phyloP scores from a whole-genome alignment of 2,329 filamentous ascomycete genomes.

The Beauveria sp. region DNA sequence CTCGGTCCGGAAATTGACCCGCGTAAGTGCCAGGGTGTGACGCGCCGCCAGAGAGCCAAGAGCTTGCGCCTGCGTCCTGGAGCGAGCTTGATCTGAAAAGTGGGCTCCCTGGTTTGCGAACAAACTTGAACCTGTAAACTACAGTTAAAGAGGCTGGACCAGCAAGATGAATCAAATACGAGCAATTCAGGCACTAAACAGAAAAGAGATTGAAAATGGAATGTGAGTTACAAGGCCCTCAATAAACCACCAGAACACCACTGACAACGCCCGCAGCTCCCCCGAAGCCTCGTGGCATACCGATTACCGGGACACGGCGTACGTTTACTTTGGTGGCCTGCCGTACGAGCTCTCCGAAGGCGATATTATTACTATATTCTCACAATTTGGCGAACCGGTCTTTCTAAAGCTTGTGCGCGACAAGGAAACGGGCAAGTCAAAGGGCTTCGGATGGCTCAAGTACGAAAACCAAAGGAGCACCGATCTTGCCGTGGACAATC shows the following conservation, averaged over 20 bases:
- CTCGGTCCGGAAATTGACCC: slow-evolving; percentile 31
- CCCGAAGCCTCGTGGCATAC: slow-evolving; percentile 91
- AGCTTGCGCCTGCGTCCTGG: slow-evolving; percentile 7
- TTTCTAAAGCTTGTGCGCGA: slow-evolving; percentile 89
- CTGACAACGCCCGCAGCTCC: slow-evolving; percentile 40
- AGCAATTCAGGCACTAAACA: slow-evolving; percentile 86
- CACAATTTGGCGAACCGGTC: slow-evolving; percentile 90
- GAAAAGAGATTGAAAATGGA: slow-evolving; percentile 85
- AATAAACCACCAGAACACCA: not conserved
- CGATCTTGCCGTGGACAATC: slow-evolving; percentile 91
- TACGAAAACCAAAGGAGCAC: slow-evolving; percentile 97
- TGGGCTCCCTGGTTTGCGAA: not conserved
- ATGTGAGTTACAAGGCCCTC: slow-evolving; percentile 44
- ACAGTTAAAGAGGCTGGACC: not conserved
- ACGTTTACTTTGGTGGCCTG: slow-evolving; percentile 90
- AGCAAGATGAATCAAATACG: slow-evolving; percentile 83
- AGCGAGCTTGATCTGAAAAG: slow-evolving; percentile 15
- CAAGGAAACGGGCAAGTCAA: slow-evolving; percentile 91
- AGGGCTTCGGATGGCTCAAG: slow-evolving; percentile 92
- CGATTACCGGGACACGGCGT: slow-evolving; percentile 96
- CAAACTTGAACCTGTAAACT: slow-evolving; percentile 14
- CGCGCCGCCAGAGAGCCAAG: not conserved
- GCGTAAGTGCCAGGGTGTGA: slow-evolving; percentile 14
- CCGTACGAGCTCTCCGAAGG: slow-evolving; percentile 91
- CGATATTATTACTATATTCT: slow-evolving; percentile 93